These are phyloP conservation scores for Beta vulgaris DNA, from an alignment of 148 eudicot genomes.

Conservation along the genomic window DNA sequence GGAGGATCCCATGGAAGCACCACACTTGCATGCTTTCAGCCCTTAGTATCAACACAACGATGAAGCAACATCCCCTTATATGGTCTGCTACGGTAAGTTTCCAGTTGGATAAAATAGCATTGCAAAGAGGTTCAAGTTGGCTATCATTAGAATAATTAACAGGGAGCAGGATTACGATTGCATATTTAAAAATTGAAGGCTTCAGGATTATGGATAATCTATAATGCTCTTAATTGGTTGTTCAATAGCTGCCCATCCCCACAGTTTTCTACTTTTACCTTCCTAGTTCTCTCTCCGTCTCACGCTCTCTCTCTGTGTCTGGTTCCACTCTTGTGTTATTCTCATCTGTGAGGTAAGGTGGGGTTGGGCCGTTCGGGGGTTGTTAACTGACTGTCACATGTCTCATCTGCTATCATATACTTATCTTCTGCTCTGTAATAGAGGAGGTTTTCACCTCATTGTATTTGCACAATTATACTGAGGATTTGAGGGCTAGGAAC, in stretches of 20 bases:
- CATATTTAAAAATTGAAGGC: background rate
- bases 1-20: constrained; percentile 86
- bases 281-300: no score
- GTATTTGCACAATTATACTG: background rate
- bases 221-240: background rate
- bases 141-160: background rate
- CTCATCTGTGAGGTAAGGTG: no score
- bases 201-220: background rate
- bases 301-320: no score
- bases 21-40: constrained; percentile 95
- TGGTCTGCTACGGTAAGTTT: constrained; percentile 87
- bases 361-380: no score
- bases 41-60: constrained; percentile 79
- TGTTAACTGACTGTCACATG: no score
- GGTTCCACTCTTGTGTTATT: no score
- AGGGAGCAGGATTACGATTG: background rate
- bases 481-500: background rate
- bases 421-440: no score
- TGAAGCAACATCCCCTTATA: constrained; percentile 94
- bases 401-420: no score
- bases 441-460: background rate
- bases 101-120: constrained; percentile 1
- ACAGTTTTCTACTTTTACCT: no score
- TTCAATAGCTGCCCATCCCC: background rate
- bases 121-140: background rate